Base-by-base conservation (phyloP, 805 yeast genomes). In the Metschnikowia gelsemii region DNA sequence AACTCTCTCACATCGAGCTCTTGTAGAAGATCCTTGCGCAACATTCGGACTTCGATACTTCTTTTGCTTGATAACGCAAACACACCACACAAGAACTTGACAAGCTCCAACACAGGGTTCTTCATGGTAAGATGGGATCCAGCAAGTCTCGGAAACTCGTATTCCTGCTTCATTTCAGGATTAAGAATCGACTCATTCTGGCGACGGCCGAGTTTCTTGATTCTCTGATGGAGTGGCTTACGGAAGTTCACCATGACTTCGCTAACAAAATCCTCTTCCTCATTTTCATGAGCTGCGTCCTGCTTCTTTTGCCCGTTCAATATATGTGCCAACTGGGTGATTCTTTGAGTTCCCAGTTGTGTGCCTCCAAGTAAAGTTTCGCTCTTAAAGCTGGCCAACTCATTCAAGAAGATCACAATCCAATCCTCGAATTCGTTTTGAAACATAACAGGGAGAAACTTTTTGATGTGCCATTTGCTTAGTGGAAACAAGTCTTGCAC, bases 341-440 rank as follows among this genome's bases (percentile, higher is more conserved):
- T 70, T 51, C 91, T 70, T 39, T 82, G 87, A 0, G 87, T 75
- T 5, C 63, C 63, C 11, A 54, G 39, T 46, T 61, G 68, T 2
- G 68, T 58, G 2, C 61, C 62, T 0, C 74, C 72, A 5, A 63
- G 58, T 18, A 66, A 54, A 2, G 59, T 58, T 2, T 65, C 69
- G 11, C 64, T 63, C 49, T 86, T 84, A 33, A 69, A 66, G 42
- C 78, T 79, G 25, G 81, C 69, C 50, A 88, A 65, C 2, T 84
- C 68, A 59, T 87, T 93, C 55, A 90, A 62, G 54, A 88, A 82
- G 46, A 87, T 78, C 32, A 80, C 67, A 28, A 87, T 67, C 96
- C 96, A 93, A 52, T 84, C 93, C 34, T 82, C 84, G 66, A 93
- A 89, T 58, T 93, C 98, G 5, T 75, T 76, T 54, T 81, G 91